Percentiles rank a stretch among this genome's conserved stretches.
Conservation (phyloP, 208 protist species). For the Sergeia podlipaevii region DNA sequence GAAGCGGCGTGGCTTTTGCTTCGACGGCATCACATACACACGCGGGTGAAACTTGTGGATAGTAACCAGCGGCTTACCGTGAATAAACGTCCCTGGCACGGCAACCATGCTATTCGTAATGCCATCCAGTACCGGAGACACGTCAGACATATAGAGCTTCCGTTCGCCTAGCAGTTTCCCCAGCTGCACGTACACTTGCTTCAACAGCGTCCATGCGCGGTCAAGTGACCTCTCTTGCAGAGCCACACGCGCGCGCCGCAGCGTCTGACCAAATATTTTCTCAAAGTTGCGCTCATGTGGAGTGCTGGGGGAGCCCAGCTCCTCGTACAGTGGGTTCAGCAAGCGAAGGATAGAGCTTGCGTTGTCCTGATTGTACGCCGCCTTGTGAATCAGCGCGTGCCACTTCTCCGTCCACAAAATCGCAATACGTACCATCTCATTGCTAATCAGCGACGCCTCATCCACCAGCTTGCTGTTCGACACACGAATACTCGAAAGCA, state of each 20-base stretch:
- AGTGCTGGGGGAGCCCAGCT: constrained; percentile 91
- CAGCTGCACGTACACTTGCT: constrained; percentile 84
- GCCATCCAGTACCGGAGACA: constrained; percentile 93
- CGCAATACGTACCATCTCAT: constrained; percentile 98
- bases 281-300: constrained; percentile 95
- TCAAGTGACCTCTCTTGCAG: constrained; percentile 54
- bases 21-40: constrained; percentile 98
- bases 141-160: constrained; percentile 77
- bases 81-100: constrained; percentile 96
- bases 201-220: constrained; percentile 71
- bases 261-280: constrained; percentile 61
- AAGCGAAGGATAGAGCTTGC: constrained; percentile 87
- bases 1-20: constrained; percentile 99
- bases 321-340: constrained; percentile 95
- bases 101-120: constrained; percentile 95
- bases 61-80: constrained; percentile 86
- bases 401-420: constrained; percentile 97
- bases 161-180: constrained; percentile 69
- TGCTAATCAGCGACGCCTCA: constrained; percentile 96
- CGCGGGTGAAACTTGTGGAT: constrained; percentile 93
- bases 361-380: constrained; percentile 94
- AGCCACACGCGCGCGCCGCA: constrained; percentile 51
- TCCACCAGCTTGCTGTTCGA: constrained; percentile 81
- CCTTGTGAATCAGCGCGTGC: constrained; percentile 95
- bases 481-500: constrained; percentile 74